Base-by-base conservation (phyloP, 768 basidiomycete genomes). In the Panaeolus cyanescens region DNA sequence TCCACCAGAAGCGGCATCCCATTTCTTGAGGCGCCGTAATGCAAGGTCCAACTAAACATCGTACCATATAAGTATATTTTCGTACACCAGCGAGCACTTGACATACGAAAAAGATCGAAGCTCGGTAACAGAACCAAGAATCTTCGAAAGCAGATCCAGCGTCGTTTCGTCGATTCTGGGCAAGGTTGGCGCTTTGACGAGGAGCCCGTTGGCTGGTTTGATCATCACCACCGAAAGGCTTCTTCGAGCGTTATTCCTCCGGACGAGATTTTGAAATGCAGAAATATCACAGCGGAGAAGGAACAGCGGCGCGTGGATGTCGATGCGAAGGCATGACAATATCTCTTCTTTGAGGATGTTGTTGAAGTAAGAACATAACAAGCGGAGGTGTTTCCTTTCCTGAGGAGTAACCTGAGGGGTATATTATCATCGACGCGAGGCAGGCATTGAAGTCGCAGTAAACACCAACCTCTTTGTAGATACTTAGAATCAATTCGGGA, bases 21-120 rank as follows among this genome's bases (percentile, higher is more conserved):
- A 28, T 50, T 22, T 50, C 45, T 50, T 28, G 45, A 50, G 45
- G 45, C 45, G 30, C 45, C 45, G 30, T 50, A 50, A 50, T 50
- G 45, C 45, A 50, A 28, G 45, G 45, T 50, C 45, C 45, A 50
- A 25, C 45, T 50, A 50, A 50, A 50, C 45, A 50, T 28, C n/a
- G 22, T 50, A 28, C 45, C 45, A 50, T 50, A 15, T 50, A 50
- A 50, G 45, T 50, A 7, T 2, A 10, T 50, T 28, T 34, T 34
- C 45, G 45, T 12, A 50, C 25, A n/a, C 45, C 45, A 28, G 15
- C 13, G 25, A 28, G 10, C 25, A 50, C 22, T 50, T 28, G 45
- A 50, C 45, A 50, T 50, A 50, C 45, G 45, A 50, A 50, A 50
- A 50, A 22, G 45, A 50, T 13, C 45, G 25, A 20, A 50, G 45